Evolutionary conservation across 2,329 filamentous ascomycete genomes (phyloP).

Genomic region (Cercospora citrullina): DNA sequence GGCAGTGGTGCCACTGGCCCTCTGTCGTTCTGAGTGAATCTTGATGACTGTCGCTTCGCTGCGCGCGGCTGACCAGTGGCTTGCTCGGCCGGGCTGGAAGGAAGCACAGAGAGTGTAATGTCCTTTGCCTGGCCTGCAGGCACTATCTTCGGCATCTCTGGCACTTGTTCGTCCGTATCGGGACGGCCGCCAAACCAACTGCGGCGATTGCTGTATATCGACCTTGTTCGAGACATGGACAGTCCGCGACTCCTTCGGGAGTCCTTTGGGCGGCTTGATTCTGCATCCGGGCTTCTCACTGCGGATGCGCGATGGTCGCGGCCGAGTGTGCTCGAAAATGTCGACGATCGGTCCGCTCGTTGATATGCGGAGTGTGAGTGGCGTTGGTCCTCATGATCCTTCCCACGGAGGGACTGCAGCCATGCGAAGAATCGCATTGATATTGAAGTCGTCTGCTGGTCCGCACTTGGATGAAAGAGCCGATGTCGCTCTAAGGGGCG

Average conservation of each 20-base stretch:
- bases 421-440: constrained; percentile 14
- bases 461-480: background rate
- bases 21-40: background rate
- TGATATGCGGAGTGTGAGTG: constrained; percentile 10
- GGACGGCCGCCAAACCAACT: constrained; percentile 33
- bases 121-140: constrained; percentile 8
- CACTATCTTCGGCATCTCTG: constrained; percentile 26
- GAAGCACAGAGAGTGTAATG: constrained; percentile 1
- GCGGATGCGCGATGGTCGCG: background rate
- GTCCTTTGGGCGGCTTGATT: background rate
- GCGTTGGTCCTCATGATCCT: background rate
- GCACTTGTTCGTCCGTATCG: constrained; percentile 25
- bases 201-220: constrained; percentile 23
- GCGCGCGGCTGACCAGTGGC: background rate
- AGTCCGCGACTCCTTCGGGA: constrained; percentile 15
- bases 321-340: background rate
- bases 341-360: constrained; percentile 5
- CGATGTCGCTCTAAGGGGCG: background rate
- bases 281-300: background rate
- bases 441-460: background rate
- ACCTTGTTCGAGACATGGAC: constrained; percentile 18
- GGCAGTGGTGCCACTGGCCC: constrained; percentile 21
- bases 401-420: constrained; percentile 17
- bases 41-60: background rate
- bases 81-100: background rate